Percentiles rank a stretch among this genome's conserved stretches.
Conservation (phyloP, 2,329 filamentous ascomycete genomes). For the Phyllosticta citribraziliensis region DNA sequence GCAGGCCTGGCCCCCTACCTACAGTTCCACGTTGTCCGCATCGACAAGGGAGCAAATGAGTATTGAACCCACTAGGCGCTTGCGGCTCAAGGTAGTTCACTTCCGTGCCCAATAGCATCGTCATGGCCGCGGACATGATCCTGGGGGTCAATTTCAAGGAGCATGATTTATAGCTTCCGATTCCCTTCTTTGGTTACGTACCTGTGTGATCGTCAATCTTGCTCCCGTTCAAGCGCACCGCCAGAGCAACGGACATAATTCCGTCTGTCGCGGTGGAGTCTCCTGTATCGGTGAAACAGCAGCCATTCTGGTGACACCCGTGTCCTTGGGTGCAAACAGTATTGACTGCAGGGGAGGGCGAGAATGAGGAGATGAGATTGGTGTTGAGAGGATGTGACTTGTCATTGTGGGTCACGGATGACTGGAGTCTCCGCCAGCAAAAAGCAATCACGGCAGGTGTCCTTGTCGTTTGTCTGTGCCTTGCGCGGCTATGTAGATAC, state of each 20-base stretch:
- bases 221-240: not conserved
- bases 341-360: not conserved
- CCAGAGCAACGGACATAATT: not conserved
- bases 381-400: not conserved
- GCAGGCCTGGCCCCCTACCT: too few relatives aligned
- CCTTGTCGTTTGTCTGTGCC: not conserved
- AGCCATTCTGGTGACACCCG: constrained; percentile 18
- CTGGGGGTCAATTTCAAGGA: not conserved
- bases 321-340: constrained; percentile 9
- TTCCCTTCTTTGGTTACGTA: not conserved
- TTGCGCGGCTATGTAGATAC: not conserved
- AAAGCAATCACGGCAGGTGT: constrained; percentile 9
- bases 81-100: not conserved
- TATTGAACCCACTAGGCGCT: not conserved
- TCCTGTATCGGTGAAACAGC: constrained; percentile 22
- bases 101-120: not conserved
- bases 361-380: not conserved
- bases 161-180: not conserved
- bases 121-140: not conserved
- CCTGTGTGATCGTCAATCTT: not conserved
- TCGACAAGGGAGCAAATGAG: not conserved
- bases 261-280: constrained; percentile 18
- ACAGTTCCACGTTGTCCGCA: not conserved
- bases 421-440: not conserved
- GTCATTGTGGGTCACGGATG: constrained; percentile 2